Conservation (phyloP, 208 protist genomes). For the Herpetomonas samuelpessoai region DNA sequence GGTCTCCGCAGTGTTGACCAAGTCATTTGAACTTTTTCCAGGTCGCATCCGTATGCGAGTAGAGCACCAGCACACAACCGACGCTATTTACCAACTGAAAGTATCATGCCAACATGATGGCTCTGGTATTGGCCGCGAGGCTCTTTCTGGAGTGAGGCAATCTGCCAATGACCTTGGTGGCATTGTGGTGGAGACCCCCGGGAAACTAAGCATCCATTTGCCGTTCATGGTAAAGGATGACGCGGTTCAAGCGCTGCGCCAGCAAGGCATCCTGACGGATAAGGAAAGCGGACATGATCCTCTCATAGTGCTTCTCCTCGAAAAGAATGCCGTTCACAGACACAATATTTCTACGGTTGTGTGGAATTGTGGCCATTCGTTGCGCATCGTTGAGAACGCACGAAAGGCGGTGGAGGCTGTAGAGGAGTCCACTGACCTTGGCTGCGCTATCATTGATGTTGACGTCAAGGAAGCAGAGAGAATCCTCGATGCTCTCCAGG, state of each 20-base stretch:
- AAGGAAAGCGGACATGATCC: constrained; percentile 38
- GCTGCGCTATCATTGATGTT: constrained; percentile 60
- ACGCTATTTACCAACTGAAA: constrained; percentile 49
- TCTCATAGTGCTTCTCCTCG: constrained; percentile 51
- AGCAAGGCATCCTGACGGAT: constrained; percentile 19
- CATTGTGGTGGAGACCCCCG: constrained; percentile 36
- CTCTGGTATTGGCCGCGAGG: constrained; percentile 24
- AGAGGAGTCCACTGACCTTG: constrained; percentile 52
- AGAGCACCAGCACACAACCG: constrained; percentile 44
- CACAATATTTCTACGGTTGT: constrained; percentile 60
- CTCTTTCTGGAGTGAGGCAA: constrained; percentile 24
- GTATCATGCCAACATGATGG: constrained; percentile 52
- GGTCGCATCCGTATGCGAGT: constrained; percentile 61
- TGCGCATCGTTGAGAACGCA: constrained; percentile 55
- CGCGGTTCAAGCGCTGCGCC: constrained; percentile 23
- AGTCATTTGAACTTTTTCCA: constrained; percentile 41
- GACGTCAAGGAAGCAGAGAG: constrained; percentile 33
- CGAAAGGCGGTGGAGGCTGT: constrained; percentile 57
- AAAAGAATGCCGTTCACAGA: constrained; percentile 67
- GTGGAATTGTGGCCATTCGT: constrained; percentile 54
- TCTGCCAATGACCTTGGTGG: constrained; percentile 51
- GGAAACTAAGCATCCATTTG: constrained; percentile 33
- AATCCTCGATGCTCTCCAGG: constrained; percentile 40
- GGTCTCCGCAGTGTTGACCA: constrained; percentile 32
- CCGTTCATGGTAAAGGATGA: constrained; percentile 58